A percentile compares a stretch with the other conserved stretches of the same genome.
These are phyloP conservation scores for Beauveria bassiana DNA, from an alignment of 2,329 filamentous ascomycete species.

Conservation along the genomic window DNA sequence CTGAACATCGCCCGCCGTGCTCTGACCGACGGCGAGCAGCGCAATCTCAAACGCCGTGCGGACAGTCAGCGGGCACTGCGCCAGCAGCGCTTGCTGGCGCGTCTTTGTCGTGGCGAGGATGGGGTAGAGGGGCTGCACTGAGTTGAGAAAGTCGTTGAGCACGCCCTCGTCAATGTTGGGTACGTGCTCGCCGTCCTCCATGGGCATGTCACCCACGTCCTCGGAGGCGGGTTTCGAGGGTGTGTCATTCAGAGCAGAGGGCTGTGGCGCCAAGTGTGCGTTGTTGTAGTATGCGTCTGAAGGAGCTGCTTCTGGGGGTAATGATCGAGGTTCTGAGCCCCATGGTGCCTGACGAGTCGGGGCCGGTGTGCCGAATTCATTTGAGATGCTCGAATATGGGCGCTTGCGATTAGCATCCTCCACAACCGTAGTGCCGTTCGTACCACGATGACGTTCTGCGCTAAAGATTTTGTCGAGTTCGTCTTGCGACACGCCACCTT, in stretches of 20 bases:
- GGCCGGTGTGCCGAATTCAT: slow-evolving; percentile 32
- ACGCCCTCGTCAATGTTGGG: slow-evolving; percentile 35
- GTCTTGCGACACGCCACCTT: slow-evolving; percentile 35
- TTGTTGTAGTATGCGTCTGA: slow-evolving; percentile 30
- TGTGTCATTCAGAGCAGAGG: slow-evolving; percentile 30
- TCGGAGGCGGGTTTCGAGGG: slow-evolving; percentile 27
- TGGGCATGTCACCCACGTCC: slow-evolving; percentile 23
- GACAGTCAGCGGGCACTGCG: slow-evolving; percentile 46
- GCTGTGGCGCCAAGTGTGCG: slow-evolving; percentile 39
- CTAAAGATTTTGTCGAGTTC: slow-evolving; percentile 37
- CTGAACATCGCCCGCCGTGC: slow-evolving; percentile 33
- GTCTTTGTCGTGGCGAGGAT: slow-evolving; percentile 52
- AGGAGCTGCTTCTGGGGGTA: slow-evolving; percentile 32
- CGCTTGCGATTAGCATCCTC: slow-evolving; percentile 34
- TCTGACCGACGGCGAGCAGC: slow-evolving; percentile 45
- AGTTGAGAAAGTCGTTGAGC: slow-evolving; percentile 49
- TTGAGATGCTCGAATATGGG: slow-evolving; percentile 41
- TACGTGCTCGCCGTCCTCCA: slow-evolving; percentile 25
- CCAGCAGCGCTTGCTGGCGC: slow-evolving; percentile 48
- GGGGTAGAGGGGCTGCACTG: slow-evolving; percentile 60
- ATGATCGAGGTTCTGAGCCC: slow-evolving; percentile 39
- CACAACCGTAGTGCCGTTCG: slow-evolving; percentile 18
- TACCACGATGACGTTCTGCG: slow-evolving; percentile 25
- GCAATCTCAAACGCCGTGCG: slow-evolving; percentile 59
- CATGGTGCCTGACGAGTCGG: slow-evolving; percentile 37